Percentiles rank a stretch among this genome's conserved stretches.
Evolutionary conservation across 495 filamentous ascomycete genomes (phyloP).

Genomic region (Penicillium chermesinum): DNA sequence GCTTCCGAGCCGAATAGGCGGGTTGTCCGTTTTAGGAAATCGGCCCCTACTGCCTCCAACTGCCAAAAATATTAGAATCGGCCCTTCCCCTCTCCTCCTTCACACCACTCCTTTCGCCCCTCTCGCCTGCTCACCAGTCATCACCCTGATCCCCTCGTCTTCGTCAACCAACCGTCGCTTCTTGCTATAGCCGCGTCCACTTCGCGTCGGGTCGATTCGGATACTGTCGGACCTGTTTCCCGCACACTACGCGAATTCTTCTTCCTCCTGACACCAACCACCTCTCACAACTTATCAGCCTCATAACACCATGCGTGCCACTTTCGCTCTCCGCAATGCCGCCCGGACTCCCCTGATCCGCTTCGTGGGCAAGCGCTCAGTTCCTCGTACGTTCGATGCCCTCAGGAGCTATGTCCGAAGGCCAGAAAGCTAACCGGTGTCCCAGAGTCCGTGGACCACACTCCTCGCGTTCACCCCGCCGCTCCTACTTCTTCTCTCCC

Average conservation of each 20-base stretch:
- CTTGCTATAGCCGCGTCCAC: slow-evolving; percentile 1
- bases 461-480: slow-evolving; percentile 56
- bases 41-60: not conserved
- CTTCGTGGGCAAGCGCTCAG: slow-evolving; percentile 82
- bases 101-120: slow-evolving; percentile 1
- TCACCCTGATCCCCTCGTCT: not conserved
- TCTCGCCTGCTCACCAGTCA: no score
- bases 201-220: slow-evolving; percentile 27
- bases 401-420: no score
- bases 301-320: slow-evolving; percentile 55
- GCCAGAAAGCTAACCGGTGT: not conserved
- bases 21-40: not conserved
- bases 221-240: slow-evolving; percentile 30
- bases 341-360: slow-evolving; percentile 79
- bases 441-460: slow-evolving; percentile 67
- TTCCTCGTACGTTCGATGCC: slow-evolving; percentile 74
- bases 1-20: not conserved
- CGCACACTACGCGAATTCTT: slow-evolving; percentile 22
- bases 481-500: slow-evolving; percentile 58
- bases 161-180: not conserved
- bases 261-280: slow-evolving; percentile 12
- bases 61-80: not conserved
- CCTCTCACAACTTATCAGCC: slow-evolving; percentile 2
- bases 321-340: slow-evolving; percentile 61
- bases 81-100: not conserved